Conservation (phyloP, 2,329 filamentous ascomycete species). For the Pyrenochaeta sp. region DNA sequence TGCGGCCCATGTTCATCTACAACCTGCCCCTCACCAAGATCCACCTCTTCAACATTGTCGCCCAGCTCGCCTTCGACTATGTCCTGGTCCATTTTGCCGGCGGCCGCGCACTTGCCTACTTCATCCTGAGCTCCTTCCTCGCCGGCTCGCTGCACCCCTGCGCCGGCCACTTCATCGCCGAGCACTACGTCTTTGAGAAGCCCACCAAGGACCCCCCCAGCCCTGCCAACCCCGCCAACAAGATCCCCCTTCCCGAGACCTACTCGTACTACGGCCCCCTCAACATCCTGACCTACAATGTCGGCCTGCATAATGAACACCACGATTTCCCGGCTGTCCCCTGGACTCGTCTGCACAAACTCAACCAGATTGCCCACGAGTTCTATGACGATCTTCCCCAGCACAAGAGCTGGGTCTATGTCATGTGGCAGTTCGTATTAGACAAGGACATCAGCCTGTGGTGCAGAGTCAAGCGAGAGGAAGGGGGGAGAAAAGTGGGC, state of each 20-base stretch:
- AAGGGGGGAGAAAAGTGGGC: slow-evolving; percentile 72
- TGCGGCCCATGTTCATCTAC: slow-evolving; percentile 95
- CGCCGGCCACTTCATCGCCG: slow-evolving; percentile 97
- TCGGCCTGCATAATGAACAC: slow-evolving; percentile 97
- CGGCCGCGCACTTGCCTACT: slow-evolving; percentile 75
- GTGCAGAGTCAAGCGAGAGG: slow-evolving; percentile 90
- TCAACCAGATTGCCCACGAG: slow-evolving; percentile 83
- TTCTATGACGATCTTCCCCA: slow-evolving; percentile 89
- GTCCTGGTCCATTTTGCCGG: slow-evolving; percentile 68
- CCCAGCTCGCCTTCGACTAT: slow-evolving; percentile 81
- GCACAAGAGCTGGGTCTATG: slow-evolving; percentile 89
- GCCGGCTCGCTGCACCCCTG: slow-evolving; percentile 93
- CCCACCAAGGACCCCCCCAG: slow-evolving; percentile 63
- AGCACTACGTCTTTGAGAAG: slow-evolving; percentile 70
- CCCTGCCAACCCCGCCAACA: slow-evolving; percentile 62
- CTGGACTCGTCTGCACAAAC: slow-evolving; percentile 82
- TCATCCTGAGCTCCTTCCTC: slow-evolving; percentile 89
- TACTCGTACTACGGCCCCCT: slow-evolving; percentile 96
- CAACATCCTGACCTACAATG: slow-evolving; percentile 95
- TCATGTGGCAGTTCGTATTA: slow-evolving; percentile 94
- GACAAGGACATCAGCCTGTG: slow-evolving; percentile 89
- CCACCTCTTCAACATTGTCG: slow-evolving; percentile 80
- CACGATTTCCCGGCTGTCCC: slow-evolving; percentile 98
- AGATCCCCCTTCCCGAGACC: slow-evolving; percentile 78
- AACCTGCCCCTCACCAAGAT: slow-evolving; percentile 84